Percentiles rank a stretch among this genome's conserved stretches.
phyloP scores from a whole-genome alignment of 768 basidiomycete species.

The Naganishia friedmannii region DNA sequence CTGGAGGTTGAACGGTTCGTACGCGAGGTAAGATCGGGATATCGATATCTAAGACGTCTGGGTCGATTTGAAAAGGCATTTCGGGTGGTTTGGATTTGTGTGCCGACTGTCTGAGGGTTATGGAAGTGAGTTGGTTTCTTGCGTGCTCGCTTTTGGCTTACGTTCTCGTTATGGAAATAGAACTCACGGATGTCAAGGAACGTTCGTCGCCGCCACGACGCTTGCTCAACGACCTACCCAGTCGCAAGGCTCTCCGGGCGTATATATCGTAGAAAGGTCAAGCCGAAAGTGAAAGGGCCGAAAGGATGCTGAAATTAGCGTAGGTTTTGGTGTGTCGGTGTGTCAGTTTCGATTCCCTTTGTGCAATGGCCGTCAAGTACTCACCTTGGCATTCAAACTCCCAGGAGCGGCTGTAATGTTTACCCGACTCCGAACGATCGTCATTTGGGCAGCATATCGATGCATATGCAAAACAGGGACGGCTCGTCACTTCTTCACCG shows the following conservation, averaged over 20 bases:
- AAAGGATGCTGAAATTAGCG: too few species aligned
- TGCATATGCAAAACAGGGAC: too few species aligned
- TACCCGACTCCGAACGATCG: background rate
- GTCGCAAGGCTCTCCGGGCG: background rate
- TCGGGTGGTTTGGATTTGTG: background rate
- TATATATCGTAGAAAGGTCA: background rate
- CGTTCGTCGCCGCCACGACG: background rate
- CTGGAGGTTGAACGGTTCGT: background rate
- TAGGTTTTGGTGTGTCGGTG: too few species aligned
- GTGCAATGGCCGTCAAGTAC: too few species aligned
- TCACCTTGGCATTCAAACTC: background rate
- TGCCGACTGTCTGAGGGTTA: background rate
- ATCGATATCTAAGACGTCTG: slow-evolving; percentile 12
- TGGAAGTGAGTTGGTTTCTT: background rate
- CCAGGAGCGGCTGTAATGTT: background rate
- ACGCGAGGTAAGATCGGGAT: slow-evolving; percentile 2
- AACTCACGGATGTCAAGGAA: background rate
- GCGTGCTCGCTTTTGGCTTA: background rate
- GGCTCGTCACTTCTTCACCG: too few species aligned
- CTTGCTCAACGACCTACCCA: background rate
- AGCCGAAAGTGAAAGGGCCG: background rate
- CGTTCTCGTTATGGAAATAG: background rate
- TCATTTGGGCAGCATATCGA: too few species aligned
- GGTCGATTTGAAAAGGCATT: background rate
- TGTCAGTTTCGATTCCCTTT: too few species aligned